Base-by-base conservation (phyloP, 148 eudicot genomes). In the Rhododendron molle region DNA sequence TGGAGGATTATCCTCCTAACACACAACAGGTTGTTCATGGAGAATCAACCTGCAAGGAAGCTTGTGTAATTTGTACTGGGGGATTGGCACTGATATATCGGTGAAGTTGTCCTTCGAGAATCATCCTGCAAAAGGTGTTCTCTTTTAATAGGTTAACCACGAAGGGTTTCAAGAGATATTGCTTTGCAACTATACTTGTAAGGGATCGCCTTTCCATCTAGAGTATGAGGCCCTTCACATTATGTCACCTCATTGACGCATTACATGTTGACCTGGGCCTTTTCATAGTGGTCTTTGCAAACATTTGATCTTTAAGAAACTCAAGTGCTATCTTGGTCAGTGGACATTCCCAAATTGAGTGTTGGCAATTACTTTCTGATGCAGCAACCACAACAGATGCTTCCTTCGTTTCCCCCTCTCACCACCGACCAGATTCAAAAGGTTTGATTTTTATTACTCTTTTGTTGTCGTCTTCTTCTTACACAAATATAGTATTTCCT, bases 371-470 rank as follows among this genome's bases (percentile, higher is more conserved):
- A 30, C 38, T 28, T 71, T 30, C 38, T 71, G 12, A 32, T 32
- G 40, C 76, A 94, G 92, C 96, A 93, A 71, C 93, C 88, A 11
- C 89, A 89, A 83, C 84, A 90, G 32, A 91, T 94, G 93, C 90
- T 91, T 94, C 86, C 95, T 47, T 90, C 95, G 3, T 92, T 90
- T 82, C 93, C 94, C 49, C 93, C 94, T 62, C 93, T 95, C 88
- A 94, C 98, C 79, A 94, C 97, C 40, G 98, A 95, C 85, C 98
- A 95, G 92, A 95, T 95, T 89, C 98, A 95, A 87, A 95, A 95
- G 98, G 98, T 95, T 21, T 54, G 3, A 38, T 40, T 46, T 44
- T 10, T 78, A 62, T 62, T 23, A n/a, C 71, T 62, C 30, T 62
- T 21, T 62, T n/a, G 71, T 23, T 4, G 23, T 4, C 21, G 23